phyloP scores from a whole-genome alignment of 495 filamentous ascomycete species.

The Neurospora discreta region DNA sequence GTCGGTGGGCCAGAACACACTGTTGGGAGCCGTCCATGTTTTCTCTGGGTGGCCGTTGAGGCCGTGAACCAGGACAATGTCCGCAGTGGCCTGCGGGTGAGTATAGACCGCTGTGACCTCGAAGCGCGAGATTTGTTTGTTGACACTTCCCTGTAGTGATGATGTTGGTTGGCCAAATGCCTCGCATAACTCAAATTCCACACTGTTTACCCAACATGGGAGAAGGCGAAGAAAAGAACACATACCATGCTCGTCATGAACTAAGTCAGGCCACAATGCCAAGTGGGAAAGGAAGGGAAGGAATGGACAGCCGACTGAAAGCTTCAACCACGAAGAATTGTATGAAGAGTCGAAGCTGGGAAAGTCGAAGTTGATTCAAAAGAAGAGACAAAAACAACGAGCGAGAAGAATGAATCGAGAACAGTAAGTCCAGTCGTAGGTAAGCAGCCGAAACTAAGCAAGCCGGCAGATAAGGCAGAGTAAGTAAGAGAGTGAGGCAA shows the following conservation, averaged over 20 bases:
- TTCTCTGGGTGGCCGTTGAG: constrained; percentile 66
- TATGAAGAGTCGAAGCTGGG: neutral
- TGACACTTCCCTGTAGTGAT: constrained; percentile 31
- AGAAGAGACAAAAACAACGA: neutral
- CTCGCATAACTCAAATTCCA: neutral
- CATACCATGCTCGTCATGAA: neutral
- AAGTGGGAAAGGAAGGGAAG: neutral
- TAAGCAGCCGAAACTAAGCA: neutral
- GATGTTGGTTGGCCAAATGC: constrained; percentile 4
- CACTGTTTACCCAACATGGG: neutral
- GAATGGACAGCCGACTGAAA: neutral
- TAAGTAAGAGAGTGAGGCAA: neutral
- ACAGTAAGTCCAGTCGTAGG: neutral
- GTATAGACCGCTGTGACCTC: constrained; percentile 60
- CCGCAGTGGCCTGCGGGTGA: constrained; percentile 48
- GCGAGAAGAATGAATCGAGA: neutral
- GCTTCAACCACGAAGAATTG: neutral
- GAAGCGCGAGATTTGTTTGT: constrained; percentile 49
- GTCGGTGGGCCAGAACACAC: constrained; percentile 67
- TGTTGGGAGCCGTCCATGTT: constrained; percentile 60
- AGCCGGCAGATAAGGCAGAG: neutral
- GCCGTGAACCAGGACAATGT: constrained; percentile 73
- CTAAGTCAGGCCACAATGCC: neutral
- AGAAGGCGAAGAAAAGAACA: neutral
- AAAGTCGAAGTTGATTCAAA: neutral